Conservation (phyloP, 495 filamentous ascomycete genomes). For the Saxophila tyrrhenica region DNA sequence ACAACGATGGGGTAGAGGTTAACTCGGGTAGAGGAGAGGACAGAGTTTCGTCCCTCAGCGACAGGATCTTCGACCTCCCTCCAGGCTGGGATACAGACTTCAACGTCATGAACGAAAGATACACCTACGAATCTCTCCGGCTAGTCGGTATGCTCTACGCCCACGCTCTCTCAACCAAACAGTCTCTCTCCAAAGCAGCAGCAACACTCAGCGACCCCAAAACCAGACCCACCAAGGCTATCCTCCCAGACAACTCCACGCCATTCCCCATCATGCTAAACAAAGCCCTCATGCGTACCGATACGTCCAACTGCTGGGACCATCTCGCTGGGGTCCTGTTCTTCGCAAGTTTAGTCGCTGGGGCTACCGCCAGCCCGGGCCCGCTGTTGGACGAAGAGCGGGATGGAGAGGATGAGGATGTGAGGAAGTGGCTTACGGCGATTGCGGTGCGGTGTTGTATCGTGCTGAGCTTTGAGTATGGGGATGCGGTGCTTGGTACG, state of each 20-base stretch:
- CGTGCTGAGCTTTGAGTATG: conserved; percentile 26
- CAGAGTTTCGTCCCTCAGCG: neutral
- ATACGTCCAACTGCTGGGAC: conserved; percentile 20
- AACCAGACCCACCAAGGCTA: conserved; percentile 21
- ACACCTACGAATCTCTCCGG: conserved; percentile 24
- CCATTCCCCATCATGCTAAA: conserved; percentile 7
- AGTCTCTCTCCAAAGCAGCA: conserved; percentile 30
- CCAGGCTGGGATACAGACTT: neutral
- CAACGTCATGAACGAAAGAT: conserved; percentile 16
- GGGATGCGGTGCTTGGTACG: conserved; percentile 16
- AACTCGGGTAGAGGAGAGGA: neutral
- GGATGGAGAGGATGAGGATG: conserved; percentile 12
- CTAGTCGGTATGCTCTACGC: conserved; percentile 18
- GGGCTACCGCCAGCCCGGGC: conserved; percentile 18
- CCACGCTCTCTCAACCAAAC: conserved; percentile 24
- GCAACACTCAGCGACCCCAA: conserved; percentile 4
- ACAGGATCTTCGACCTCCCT: neutral
- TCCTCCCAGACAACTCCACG: neutral
- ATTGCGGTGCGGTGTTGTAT: conserved; percentile 22
- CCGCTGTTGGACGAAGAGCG: neutral
- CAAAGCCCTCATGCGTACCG: conserved; percentile 11
- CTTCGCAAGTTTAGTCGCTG: conserved; percentile 23
- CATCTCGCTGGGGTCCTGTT: conserved; percentile 27
- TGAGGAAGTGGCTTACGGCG: conserved; percentile 23
- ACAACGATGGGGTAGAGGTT: neutral